Evolutionary conservation across 1,139 yeast species (phyloP).

Genomic region (Casaregolazyma lundiana): DNA sequence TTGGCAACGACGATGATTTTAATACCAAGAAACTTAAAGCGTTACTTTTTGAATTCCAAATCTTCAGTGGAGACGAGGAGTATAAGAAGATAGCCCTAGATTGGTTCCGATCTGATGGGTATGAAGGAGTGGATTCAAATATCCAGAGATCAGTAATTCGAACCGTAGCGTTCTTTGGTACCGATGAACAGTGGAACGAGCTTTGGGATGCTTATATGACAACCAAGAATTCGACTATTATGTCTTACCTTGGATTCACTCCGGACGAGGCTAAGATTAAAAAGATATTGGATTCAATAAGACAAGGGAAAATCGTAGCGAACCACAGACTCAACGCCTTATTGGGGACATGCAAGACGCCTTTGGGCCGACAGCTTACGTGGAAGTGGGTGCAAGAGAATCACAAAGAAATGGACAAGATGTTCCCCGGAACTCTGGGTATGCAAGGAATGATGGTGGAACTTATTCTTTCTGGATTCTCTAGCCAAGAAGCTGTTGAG

Average conservation of each 20-base stretch:
- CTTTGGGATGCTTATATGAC: slow-evolving; percentile 39
- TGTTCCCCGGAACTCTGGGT: slow-evolving; percentile 54
- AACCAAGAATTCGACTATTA: slow-evolving; percentile 64
- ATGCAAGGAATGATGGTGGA: slow-evolving; percentile 30
- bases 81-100: slow-evolving; percentile 36
- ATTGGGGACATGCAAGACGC: slow-evolving; percentile 60
- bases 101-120: slow-evolving; percentile 4
- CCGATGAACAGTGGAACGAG: background rate
- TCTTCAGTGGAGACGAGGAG: slow-evolving; percentile 57
- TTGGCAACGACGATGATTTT: background rate
- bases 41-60: slow-evolving; percentile 65
- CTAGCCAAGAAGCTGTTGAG: background rate
- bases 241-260: slow-evolving; percentile 71
- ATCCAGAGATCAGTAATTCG: background rate
- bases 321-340: slow-evolving; percentile 77
- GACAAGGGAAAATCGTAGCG: slow-evolving; percentile 64
- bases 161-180: background rate
- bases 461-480: background rate
- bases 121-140: background rate
- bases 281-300: slow-evolving; percentile 55
- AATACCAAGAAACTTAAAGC: slow-evolving; percentile 54
- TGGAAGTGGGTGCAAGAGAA: slow-evolving; percentile 56
- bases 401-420: slow-evolving; percentile 45
- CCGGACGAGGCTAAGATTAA: slow-evolving; percentile 52
- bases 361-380: slow-evolving; percentile 57